Conservation (phyloP, 805 yeast species). For the Starmerella sirachaensis region DNA sequence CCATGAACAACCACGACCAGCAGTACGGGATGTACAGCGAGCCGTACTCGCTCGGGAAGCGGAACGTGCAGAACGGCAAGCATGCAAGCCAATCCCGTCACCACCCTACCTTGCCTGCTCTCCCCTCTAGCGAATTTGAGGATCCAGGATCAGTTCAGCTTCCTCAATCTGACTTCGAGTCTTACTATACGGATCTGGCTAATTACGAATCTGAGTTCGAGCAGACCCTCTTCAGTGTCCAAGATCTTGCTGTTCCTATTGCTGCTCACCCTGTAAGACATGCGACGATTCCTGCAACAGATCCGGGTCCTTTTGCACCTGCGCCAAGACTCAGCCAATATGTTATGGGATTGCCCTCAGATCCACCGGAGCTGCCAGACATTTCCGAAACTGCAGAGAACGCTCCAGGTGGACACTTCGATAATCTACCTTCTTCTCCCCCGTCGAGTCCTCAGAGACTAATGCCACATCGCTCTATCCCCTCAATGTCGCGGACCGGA, state of each 20-base stretch:
- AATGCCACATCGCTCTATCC: not conserved
- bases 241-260: slow-evolving; percentile 54
- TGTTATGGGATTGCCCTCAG: slow-evolving; percentile 4
- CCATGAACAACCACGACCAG: too few species aligned
- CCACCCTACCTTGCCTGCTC: too few species aligned
- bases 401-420: not conserved
- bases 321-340: slow-evolving; percentile 1
- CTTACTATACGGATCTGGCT: slow-evolving; percentile 33
- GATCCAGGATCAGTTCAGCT: slow-evolving; percentile 31
- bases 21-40: too few species aligned
- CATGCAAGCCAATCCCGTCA: too few species aligned
- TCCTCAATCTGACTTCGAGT: slow-evolving; percentile 45
- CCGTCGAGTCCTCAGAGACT: slow-evolving; percentile 18
- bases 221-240: slow-evolving; percentile 43
- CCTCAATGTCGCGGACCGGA: not conserved
- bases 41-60: too few species aligned
- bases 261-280: slow-evolving; percentile 1
- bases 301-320: slow-evolving; percentile 4
- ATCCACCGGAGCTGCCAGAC: slow-evolving; percentile 6
- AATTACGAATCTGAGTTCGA: slow-evolving; percentile 41
- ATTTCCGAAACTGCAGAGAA: not conserved
- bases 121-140: too few species aligned
- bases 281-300: slow-evolving; percentile 1
- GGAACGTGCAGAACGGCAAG: too few species aligned
- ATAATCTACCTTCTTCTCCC: slow-evolving; percentile 22